A percentile compares a stretch with the other conserved stretches of the same genome.
phyloP scores from a whole-genome alignment of 2,329 filamentous ascomycete genomes.

The Sclerotinia minor region DNA sequence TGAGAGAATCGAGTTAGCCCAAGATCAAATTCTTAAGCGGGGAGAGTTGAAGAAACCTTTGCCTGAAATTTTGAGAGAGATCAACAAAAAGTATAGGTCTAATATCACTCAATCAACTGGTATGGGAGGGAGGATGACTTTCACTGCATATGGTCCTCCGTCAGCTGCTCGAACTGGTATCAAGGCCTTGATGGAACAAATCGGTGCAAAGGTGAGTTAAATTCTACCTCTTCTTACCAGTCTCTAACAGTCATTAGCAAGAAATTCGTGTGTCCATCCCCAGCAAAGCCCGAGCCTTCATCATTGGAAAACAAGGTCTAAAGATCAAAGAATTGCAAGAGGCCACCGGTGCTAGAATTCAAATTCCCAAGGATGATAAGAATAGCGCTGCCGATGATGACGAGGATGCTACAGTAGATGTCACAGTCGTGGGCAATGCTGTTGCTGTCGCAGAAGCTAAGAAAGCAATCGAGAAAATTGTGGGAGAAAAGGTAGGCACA shows the following conservation, averaged over 20 bases:
- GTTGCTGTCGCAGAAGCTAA: constrained; percentile 82
- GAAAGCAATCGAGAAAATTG: constrained; percentile 82
- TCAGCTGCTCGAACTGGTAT: constrained; percentile 67
- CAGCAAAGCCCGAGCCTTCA: constrained; percentile 77
- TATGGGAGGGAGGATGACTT: constrained; percentile 71
- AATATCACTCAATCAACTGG: constrained; percentile 75
- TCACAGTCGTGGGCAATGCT: constrained; percentile 87
- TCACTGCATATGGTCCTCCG: constrained; percentile 84
- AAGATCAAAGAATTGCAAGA: constrained; percentile 89
- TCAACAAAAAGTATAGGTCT: constrained; percentile 89
- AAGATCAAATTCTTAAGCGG: constrained; percentile 70
- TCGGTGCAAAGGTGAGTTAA: constrained; percentile 74
- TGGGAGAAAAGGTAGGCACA: constrained; percentile 79
- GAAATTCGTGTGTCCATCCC: constrained; percentile 77
- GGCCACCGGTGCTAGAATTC: constrained; percentile 84
- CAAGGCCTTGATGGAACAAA: constrained; percentile 83
- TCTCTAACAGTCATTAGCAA: constrained; percentile 49
- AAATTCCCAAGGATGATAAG: constrained; percentile 80
- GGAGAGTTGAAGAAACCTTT: constrained; percentile 81
- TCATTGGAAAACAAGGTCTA: constrained; percentile 89
- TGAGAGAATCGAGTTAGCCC: constrained; percentile 50
- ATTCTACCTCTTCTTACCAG: constrained; percentile 24
- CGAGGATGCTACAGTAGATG: constrained; percentile 78
- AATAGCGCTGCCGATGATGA: constrained; percentile 62
- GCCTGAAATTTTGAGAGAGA: constrained; percentile 81